These are phyloP conservation scores for Brassica nigra DNA, from an alignment of 345 rosid genomes.

Conservation along the genomic window DNA sequence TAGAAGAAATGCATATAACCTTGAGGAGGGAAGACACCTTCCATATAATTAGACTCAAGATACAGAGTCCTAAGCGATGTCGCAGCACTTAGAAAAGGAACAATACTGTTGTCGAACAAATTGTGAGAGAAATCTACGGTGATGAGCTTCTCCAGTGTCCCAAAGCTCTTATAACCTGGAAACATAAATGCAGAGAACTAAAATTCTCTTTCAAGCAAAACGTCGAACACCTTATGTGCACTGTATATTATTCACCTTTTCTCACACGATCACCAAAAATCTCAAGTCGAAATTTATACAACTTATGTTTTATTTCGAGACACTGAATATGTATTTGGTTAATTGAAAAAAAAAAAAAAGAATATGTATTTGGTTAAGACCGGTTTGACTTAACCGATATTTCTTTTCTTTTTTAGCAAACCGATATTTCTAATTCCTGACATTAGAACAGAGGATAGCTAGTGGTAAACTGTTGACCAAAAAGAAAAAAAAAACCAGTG, in stretches of 20 bases:
- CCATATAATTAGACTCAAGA: constrained; percentile 30
- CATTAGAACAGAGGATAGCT: too few relatives aligned
- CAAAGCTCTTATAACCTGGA: constrained; percentile 31
- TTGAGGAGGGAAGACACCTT: constrained; percentile 30
- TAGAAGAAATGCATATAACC: not conserved
- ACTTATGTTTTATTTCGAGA: not conserved
- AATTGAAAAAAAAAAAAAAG: too few relatives aligned
- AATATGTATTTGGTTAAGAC: too few relatives aligned
- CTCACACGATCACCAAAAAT: not conserved
- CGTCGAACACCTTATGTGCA: constrained; percentile 28
- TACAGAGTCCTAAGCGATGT: constrained; percentile 16
- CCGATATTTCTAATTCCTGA: too few relatives aligned
- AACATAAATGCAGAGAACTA: not conserved
- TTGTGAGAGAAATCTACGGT: constrained; percentile 13
- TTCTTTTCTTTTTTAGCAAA: too few relatives aligned
- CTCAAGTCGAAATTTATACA: not conserved
- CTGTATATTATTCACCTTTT: not conserved
- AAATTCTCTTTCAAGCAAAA: constrained; percentile 9
- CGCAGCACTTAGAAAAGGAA: too few relatives aligned
- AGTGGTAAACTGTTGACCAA: too few relatives aligned
- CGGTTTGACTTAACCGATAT: too few relatives aligned
- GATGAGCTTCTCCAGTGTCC: too few relatives aligned
- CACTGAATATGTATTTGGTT: too few relatives aligned
- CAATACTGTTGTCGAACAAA: too few relatives aligned
- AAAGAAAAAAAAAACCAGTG: too few relatives aligned